phyloP scores from a whole-genome alignment of 225 moss, liverwort and hornwort genomes.

The Straminergon stramineum region DNA sequence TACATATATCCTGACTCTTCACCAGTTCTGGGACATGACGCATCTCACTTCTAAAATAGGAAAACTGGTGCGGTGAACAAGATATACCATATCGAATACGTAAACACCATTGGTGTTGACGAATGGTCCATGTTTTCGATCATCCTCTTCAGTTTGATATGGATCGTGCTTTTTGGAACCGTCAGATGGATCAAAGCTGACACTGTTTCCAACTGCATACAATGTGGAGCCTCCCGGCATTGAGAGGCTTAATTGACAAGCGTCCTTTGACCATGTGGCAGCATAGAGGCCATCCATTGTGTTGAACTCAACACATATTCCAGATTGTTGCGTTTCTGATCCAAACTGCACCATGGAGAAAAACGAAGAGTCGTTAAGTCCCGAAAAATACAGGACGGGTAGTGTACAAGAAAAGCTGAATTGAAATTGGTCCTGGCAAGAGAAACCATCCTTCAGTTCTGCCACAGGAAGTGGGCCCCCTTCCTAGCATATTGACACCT shows the following conservation, averaged over 20 bases:
- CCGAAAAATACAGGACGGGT: not conserved
- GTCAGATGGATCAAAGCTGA: conserved; percentile 60
- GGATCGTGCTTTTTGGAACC: conserved; percentile 66
- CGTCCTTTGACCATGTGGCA: conserved; percentile 69
- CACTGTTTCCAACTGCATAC: conserved; percentile 43
- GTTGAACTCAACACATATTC: conserved; percentile 74
- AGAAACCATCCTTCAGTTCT: not conserved
- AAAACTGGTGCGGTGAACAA: not conserved
- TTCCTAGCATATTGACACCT: not conserved
- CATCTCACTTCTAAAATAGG: not conserved
- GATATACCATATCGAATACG: conserved; percentile 66
- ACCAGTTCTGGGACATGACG: not conserved
- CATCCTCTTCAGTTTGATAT: conserved; percentile 39
- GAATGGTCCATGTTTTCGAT: conserved; percentile 36
- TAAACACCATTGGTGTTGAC: conserved; percentile 83
- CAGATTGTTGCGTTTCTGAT: conserved; percentile 21
- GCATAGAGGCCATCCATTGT: conserved; percentile 69
- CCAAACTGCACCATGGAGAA: conserved; percentile 19
- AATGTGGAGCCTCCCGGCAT: conserved; percentile 69
- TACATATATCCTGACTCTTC: not conserved
- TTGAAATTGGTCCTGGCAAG: not conserved
- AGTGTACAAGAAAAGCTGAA: not conserved
- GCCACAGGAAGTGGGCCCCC: not conserved
- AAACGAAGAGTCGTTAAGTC: not conserved
- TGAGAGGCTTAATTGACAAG: conserved; percentile 53